These are phyloP conservation scores for Mycena leptocephala DNA, from an alignment of 768 basidiomycete genomes.

Conservation along the genomic window DNA sequence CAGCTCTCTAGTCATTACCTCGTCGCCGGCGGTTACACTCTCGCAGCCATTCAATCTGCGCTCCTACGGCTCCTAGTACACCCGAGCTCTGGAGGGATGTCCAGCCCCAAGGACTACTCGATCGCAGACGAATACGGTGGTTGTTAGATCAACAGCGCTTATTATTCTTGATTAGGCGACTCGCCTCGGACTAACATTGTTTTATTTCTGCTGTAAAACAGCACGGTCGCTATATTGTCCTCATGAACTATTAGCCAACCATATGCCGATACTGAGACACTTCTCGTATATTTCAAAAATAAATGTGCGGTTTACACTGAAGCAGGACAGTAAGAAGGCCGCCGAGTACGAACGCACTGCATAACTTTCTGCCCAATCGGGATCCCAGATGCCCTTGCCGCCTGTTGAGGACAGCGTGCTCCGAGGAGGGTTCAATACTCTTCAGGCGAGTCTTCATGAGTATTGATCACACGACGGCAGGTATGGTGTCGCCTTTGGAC, in stretches of 20 bases:
- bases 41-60: slow-evolving; percentile 37
- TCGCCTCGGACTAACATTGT: slow-evolving; percentile 7
- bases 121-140: slow-evolving; percentile 57
- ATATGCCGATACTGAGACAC: neutral
- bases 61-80: slow-evolving; percentile 54
- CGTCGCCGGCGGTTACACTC: slow-evolving; percentile 29
- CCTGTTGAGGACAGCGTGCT: slow-evolving; percentile 21
- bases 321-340: neutral
- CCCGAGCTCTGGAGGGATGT: slow-evolving; percentile 52
- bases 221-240: neutral
- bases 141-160: slow-evolving; percentile 42
- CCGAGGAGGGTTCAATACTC: slow-evolving; percentile 28
- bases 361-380: slow-evolving; percentile 32
- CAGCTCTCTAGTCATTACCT: slow-evolving; percentile 21
- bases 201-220: slow-evolving; percentile 21
- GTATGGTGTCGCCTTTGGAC: too few species aligned
- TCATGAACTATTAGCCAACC: neutral
- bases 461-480: slow-evolving; percentile 22
- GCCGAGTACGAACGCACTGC: slow-evolving; percentile 18
- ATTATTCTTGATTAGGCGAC: slow-evolving; percentile 19
- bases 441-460: slow-evolving; percentile 27
- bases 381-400: slow-evolving; percentile 26
- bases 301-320: slow-evolving; percentile 11
- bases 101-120: slow-evolving; percentile 62
- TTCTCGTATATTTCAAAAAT: slow-evolving; percentile 12